These are phyloP conservation scores for Cardiosporidium cionae DNA, from an alignment of 169 alveolate genomes.

Conservation along the genomic window DNA sequence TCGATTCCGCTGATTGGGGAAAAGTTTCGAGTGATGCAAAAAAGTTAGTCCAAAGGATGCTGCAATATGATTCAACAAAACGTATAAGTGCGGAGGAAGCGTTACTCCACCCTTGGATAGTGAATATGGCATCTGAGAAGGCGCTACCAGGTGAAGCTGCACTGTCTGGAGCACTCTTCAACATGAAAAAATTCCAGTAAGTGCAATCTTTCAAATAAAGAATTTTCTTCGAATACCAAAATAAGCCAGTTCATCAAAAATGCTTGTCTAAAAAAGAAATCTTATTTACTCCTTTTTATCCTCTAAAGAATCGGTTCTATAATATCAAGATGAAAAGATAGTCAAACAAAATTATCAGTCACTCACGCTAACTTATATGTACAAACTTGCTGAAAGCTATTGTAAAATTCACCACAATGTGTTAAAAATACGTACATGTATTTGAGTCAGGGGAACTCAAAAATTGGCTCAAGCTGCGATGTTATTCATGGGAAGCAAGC, in stretches of 20 bases:
- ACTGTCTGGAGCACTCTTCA: conserved; percentile 58
- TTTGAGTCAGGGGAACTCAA: conserved; percentile 40
- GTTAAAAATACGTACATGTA: no score
- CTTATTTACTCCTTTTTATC: no score
- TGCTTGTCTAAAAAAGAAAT: no score
- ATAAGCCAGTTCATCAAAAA: no score
- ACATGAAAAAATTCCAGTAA: conserved; percentile 67
- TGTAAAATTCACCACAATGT: no score
- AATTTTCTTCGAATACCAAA: no score
- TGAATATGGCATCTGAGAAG: conserved; percentile 43
- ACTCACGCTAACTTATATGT: no score
- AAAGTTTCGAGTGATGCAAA: conserved; percentile 79
- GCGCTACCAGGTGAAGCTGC: conserved; percentile 52
- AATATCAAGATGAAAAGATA: no score
- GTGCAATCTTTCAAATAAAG: conserved; percentile 22
- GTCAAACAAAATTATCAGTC: no score
- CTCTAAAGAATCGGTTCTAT: no score
- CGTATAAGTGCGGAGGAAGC: conserved; percentile 83
- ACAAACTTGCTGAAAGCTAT: no score
- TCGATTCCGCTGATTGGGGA: conserved; percentile 58
- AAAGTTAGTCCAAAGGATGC: conserved; percentile 71
- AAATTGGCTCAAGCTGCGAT: conserved; percentile 77
- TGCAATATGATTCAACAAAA: conserved; percentile 70
- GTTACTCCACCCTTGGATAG: conserved; percentile 76
- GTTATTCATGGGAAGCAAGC: conserved; percentile 67